Base-by-base conservation (phyloP, 2,329 filamentous ascomycete species). In the Ilyonectria robusta region DNA sequence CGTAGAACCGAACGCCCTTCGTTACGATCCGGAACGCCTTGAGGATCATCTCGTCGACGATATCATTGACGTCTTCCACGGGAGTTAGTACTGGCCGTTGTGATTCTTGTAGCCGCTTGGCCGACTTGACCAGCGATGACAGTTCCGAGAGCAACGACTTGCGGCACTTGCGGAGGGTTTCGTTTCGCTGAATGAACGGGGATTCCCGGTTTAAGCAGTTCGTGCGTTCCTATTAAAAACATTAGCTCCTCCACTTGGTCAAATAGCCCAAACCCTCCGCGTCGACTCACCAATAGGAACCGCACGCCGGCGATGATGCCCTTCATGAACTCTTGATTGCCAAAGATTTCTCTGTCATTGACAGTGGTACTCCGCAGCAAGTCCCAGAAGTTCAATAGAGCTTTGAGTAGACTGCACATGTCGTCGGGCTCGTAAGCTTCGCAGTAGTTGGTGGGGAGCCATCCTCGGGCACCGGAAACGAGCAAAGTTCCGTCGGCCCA, bases 361-460 rank as follows among this genome's bases (percentile, higher is more conserved):
- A 92, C 89, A 23, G 91, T 91, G 35, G 93, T 93, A 76, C 92
- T 94, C 75, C 93, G 88, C 73, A 97, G 87, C 59, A 97, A 84
- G 78, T 98, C 95, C 95, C 95, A 98, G 68, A 98, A 94, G 77
- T 96, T 93, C 15, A 96, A 90, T 67, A 98, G 85, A 1, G 95
- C 94, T 74, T 94, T 94, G 40, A 99, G 85, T 23, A 99, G 86
- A 70, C 90, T 94, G 61, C 91, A 89, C 86, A 98, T 95, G 70
- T 94, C 91, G 23, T 94, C 89, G 51, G 95, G 94, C 72, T 98
- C 94, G 79, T 98, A 99, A 10, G 94, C 88, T 78, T 98, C 95
- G 84, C 96, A 99, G 80, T 98, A 99, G 81, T 99, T 99, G 9
- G 96, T 99, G 3, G 96, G 96, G 67, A 99, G 85, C 96, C 96